Evolutionary conservation across 768 basidiomycete species (phyloP).

Genomic region (Mycena alexandri): DNA sequence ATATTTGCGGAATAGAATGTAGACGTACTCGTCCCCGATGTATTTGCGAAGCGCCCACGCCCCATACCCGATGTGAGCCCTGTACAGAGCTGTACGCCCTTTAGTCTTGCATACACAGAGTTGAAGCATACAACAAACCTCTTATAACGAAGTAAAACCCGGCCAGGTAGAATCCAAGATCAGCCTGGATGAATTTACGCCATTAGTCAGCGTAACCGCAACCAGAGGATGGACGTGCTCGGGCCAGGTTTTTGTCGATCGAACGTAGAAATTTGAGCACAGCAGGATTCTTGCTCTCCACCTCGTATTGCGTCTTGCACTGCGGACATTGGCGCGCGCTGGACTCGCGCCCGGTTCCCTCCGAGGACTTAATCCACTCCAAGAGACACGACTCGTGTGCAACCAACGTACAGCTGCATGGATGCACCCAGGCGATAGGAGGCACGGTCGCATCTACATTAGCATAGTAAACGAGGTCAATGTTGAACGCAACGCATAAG

Average conservation of each 20-base stretch:
- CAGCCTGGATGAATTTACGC: slow-evolving; percentile 32
- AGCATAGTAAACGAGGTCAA: slow-evolving; percentile 41
- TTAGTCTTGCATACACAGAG: not conserved
- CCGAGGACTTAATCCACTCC: slow-evolving; percentile 82
- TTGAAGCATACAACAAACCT: slow-evolving; percentile 56
- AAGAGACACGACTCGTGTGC: slow-evolving; percentile 86
- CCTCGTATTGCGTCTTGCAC: slow-evolving; percentile 74
- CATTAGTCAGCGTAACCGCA: no score
- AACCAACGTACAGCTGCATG: slow-evolving; percentile 83
- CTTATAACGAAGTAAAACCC: slow-evolving; percentile 68
- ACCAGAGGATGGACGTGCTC: slow-evolving; percentile 41
- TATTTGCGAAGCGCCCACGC: slow-evolving; percentile 78
- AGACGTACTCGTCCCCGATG: slow-evolving; percentile 72
- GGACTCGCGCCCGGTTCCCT: slow-evolving; percentile 66
- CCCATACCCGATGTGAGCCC: slow-evolving; percentile 75
- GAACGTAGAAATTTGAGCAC: slow-evolving; percentile 63
- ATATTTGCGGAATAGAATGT: not conserved
- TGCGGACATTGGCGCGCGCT: slow-evolving; percentile 88
- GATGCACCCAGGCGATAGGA: slow-evolving; percentile 78
- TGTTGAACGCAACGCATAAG: not conserved
- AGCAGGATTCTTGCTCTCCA: slow-evolving; percentile 73
- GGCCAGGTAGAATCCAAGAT: slow-evolving; percentile 64
- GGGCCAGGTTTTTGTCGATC: slow-evolving; percentile 67
- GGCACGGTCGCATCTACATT: slow-evolving; percentile 53
- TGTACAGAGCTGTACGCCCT: slow-evolving; percentile 50